Base-by-base conservation (phyloP, 495 filamentous ascomycete genomes). In the Trichoderma virens region DNA sequence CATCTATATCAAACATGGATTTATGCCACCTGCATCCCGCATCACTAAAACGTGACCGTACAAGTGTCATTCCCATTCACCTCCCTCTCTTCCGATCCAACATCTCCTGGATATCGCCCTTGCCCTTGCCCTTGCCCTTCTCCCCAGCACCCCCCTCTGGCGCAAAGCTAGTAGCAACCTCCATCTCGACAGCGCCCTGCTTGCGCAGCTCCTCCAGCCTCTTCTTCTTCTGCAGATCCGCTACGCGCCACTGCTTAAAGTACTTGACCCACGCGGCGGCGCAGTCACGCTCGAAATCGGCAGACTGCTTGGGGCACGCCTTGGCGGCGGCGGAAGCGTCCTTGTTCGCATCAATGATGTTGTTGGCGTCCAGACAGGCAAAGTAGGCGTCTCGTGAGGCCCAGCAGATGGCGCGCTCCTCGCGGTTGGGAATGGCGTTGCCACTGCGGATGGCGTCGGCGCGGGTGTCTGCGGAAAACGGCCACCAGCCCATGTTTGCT, bases 201-300 rank as follows among this genome's bases (percentile, higher is more conserved):
- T 83, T 85, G 73, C 91, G 84, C 65, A 98, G 83, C 67, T 84
- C 84, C 75, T 88, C 87, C 39, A 98, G 76, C 51, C 88, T 89
- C 75, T 87, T 80, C 67, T 90, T 88, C 72, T 91, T 90, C 65
- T 96, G 89, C 70, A 87, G 82, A 64, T 98, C 93, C 80, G 94
- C 92, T 43, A 98, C 91, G 65, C 94, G 82, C 75, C 91, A 86
- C 73, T 96, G 90, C 76, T 98, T 97, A 81, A 98, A 98, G 76
- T 98, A 97, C 76, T 90, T 90, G 64, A 98, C 72, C 73, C 68
- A 72, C 65, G 72, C 67, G 8, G 64, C 41, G 1, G 89, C 88
- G 72, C 92, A 97, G 72, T 89, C 86, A 65, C 77, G 76, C 75
- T 91, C 88, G 72, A 96, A 93, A 64, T 75, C 81, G 59, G 71